Base-by-base conservation (phyloP, 768 basidiomycete species). In the Tricholoma terreum region DNA sequence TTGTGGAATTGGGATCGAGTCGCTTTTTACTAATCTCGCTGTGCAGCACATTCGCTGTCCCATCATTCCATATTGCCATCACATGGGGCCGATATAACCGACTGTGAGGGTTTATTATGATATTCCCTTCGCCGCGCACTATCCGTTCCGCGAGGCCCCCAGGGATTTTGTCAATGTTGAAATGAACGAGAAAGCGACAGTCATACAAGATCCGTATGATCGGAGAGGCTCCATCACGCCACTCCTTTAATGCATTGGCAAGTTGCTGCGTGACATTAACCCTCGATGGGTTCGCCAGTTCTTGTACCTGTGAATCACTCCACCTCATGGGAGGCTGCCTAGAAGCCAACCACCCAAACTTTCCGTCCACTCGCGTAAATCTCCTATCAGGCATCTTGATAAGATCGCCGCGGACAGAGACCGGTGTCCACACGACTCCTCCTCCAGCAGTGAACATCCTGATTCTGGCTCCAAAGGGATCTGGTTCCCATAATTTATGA, bases 371-470 rank as follows among this genome's bases (percentile, higher is more conserved):
- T 0, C 19, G 21, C 19, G 52, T 24, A 19, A 59, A 24, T 17
- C 63, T 49, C 9, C 42, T 55, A 42, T 58, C 35, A 9, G 68
- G 35, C 19, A 66, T 62, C 27, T 62, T 61, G 56, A 75, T 61
- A n/a, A 38, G 36, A 40, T 61, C 60, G 0, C 60, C 64, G 19
- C 61, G 61, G 12, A 80, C 66, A 24, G 76, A 56, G 8, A 82
- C 80, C 6, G 87, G 86, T 4, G 74, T 73, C 86, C 86, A 90
- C 35, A 83, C 65, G 2, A 91, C 88, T 14, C 82, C 79, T 24
- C 77, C 82, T 6, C 89, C 90, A 7, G 80, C 79, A 11, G 75
- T 74, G 58, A 88, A 87, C 35, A 69, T 63, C 21, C 38, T 62
- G 8, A 67, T 61, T 4, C 58, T 63, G 7, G 61, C 54, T 0